These are phyloP conservation scores for Dactylis glomerata DNA, from an alignment of 176 grass and related monocot species.

Conservation along the genomic window DNA sequence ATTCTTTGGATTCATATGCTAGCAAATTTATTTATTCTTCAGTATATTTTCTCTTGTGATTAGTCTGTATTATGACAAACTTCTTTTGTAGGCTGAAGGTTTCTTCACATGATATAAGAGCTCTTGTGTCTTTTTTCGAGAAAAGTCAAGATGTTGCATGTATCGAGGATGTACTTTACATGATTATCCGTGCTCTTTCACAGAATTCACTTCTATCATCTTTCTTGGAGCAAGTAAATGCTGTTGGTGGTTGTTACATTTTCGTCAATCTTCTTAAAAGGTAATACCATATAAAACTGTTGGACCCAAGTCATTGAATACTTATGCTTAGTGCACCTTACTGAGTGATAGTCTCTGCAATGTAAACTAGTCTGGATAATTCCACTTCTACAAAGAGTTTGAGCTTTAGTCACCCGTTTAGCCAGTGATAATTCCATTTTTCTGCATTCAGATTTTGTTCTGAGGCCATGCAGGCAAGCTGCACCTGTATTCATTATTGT, in stretches of 20 bases:
- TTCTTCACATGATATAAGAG: constrained; percentile 74
- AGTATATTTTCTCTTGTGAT: not conserved
- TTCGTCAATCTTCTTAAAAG: constrained; percentile 95
- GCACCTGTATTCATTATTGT: not conserved
- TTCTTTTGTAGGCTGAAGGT: constrained; percentile 73
- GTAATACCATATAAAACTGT: constrained; percentile 31
- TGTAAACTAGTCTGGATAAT: constrained; percentile 47
- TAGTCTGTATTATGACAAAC: constrained; percentile 13
- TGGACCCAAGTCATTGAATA: not conserved
- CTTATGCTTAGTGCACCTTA: constrained; percentile 22
- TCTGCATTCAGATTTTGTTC: not conserved
- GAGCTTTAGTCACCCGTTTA: constrained; percentile 18
- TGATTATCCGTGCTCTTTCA: constrained; percentile 85
- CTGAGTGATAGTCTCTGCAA: constrained; percentile 35
- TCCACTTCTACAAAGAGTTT: constrained; percentile 9
- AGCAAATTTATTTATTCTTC: not conserved
- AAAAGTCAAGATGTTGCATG: constrained; percentile 96
- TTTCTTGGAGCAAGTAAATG: constrained; percentile 87
- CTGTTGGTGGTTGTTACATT: constrained; percentile 84
- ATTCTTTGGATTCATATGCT: constrained; percentile 30
- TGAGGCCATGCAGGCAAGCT: not conserved
- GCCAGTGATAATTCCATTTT: not conserved
- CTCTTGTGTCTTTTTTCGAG: constrained; percentile 87
- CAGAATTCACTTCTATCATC: constrained; percentile 65
- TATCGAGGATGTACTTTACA: constrained; percentile 90